Base-by-base conservation (phyloP, 176 grass and related monocot species). In the Hordeum vulgare region DNA sequence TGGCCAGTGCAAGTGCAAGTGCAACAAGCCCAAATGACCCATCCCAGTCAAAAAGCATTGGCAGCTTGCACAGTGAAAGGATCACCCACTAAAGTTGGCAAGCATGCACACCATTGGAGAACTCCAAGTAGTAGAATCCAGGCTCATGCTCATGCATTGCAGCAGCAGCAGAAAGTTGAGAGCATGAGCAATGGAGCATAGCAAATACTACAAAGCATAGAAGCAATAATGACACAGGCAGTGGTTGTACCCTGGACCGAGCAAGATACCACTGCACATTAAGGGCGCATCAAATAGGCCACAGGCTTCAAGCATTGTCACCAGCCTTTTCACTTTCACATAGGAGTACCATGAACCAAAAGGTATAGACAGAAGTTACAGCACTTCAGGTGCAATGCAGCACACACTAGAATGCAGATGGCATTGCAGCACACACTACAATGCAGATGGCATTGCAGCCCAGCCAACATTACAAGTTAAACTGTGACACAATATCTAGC, bases 181-280 rank as follows among this genome's bases (percentile, higher is more conserved):
- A 28, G 86, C 21, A 80, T 54, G 67, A 84, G 41, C 65, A 64
- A 88, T 56, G 35, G 72, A 51, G 28, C 57, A 88, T 40, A 44
- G 41, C 77, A 83, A 64, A 79, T 66, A 41, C 58, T 66, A 41
- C 44, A 67, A 84, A 74, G 10, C 47, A 84, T 89, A 51, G 71
- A 21, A 45, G 35, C 81, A 89, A 80, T 80, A 84, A 88, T 88
- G 59, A 5, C 74, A 83, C 40, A 62, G 11, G 40, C 40, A 83
- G 36, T 74, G 21, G 34, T 4, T 4, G 57, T 59, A n/a, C n/a
- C 23, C 13, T 36, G 73, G 15, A 61, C 36, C 33, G 79, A 62
- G n/a, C 42, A 57, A 79, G 75, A 88, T 84, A 24, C 42, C 74
- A 84, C 56, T 78, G 56, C 56, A 66, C 65, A 53, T 73, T 53